These are phyloP conservation scores for Niebla homalea DNA, from an alignment of 495 filamentous ascomycete species.

Conservation along the genomic window DNA sequence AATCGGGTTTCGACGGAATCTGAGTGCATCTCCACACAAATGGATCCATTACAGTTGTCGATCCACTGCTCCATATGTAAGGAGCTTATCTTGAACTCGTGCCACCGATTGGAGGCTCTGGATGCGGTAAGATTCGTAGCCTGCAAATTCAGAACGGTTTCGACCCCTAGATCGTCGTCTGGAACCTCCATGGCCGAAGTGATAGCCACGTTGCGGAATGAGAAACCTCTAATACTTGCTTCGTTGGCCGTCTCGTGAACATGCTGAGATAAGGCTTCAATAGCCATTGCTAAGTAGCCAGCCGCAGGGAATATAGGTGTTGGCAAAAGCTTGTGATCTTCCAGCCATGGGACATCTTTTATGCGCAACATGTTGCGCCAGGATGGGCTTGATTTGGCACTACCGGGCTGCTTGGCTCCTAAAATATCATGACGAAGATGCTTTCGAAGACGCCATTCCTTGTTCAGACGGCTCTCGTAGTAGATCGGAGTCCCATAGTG, in stretches of 20 bases:
- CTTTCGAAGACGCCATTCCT: constrained; percentile 19
- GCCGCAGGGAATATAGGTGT: constrained; percentile 17
- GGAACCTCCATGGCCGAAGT: constrained; percentile 10
- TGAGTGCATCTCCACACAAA: too few relatives aligned
- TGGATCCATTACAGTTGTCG: too few relatives aligned
- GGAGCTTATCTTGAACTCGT: too few relatives aligned
- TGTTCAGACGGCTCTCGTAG: constrained; percentile 18
- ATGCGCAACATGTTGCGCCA: constrained; percentile 27
- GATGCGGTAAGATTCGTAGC: too few relatives aligned
- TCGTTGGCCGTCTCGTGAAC: not conserved
- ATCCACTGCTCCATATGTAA: too few relatives aligned
- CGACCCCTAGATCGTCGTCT: constrained; percentile 15
- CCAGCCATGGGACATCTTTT: constrained; percentile 11
- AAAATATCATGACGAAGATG: constrained; percentile 23
- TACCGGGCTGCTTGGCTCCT: constrained; percentile 14
- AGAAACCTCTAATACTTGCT: not conserved
- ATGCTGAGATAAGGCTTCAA: constrained; percentile 35
- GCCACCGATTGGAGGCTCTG: too few relatives aligned
- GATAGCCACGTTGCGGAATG: constrained; percentile 22
- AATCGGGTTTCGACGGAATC: too few relatives aligned
- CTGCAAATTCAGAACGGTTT: constrained; percentile 13
- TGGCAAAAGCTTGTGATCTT: constrained; percentile 14
- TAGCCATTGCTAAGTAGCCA: constrained; percentile 42
- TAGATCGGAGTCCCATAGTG: not conserved
- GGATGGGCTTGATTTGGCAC: constrained; percentile 14